phyloP scores from a whole-genome alignment of 1,284 basidiomycete species.

The Ustanciosporium gigantosporum region DNA sequence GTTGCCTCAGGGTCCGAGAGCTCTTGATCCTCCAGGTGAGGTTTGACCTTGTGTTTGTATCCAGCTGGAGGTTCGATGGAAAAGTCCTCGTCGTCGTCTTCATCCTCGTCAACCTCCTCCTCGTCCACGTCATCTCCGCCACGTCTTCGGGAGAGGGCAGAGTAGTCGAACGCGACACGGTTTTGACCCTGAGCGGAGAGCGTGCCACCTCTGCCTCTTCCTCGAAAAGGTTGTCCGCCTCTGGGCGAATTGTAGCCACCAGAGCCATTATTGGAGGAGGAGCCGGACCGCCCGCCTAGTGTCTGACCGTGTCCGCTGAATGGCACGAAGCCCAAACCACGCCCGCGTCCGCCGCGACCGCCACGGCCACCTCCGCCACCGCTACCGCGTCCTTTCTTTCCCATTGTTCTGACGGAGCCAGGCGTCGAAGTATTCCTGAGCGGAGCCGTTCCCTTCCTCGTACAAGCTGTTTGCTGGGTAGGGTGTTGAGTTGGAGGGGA shows the following conservation, averaged over 20 bases:
- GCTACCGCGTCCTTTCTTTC: neutral
- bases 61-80: constrained; percentile 21
- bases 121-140: constrained; percentile 3
- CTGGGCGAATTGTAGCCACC: constrained; percentile 18
- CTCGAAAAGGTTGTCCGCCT: constrained; percentile 12
- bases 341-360: constrained; percentile 8
- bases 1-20: constrained; percentile 6
- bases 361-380: constrained; percentile 8
- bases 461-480: no score
- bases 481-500: no score
- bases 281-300: constrained; percentile 5
- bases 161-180: constrained; percentile 38
- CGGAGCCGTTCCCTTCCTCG: no score
- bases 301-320: constrained; percentile 15
- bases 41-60: constrained; percentile 33
- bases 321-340: constrained; percentile 15
- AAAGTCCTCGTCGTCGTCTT: constrained; percentile 17
- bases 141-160: constrained; percentile 7
- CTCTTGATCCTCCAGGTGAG: constrained; percentile 16
- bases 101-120: constrained; percentile 4
- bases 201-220: constrained; percentile 31
- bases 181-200: constrained; percentile 33
- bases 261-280: neutral
- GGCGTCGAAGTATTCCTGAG: no score
- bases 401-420: neutral